Percentiles rank a stretch among this genome's conserved stretches.
These are phyloP conservation scores for Podosphaera fusca DNA, from an alignment of 2,329 filamentous ascomycete species.

Conservation along the genomic window DNA sequence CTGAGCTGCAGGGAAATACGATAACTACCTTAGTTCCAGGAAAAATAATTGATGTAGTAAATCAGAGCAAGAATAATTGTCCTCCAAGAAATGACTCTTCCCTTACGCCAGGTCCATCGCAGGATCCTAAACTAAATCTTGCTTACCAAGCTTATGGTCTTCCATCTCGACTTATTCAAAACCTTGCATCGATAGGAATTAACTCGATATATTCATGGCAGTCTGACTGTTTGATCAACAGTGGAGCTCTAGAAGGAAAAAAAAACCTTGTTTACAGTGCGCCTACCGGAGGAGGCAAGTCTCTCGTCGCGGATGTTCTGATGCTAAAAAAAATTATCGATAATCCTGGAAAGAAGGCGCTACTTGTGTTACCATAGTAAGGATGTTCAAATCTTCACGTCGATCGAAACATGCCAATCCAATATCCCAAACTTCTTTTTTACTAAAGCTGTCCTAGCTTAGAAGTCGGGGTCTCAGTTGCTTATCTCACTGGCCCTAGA, in stretches of 20 bases:
- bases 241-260: constrained; percentile 38
- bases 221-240: constrained; percentile 45
- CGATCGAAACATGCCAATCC: not conserved
- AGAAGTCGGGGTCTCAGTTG: not conserved
- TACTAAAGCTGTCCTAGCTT: not conserved
- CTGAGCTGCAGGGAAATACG: constrained; percentile 2
- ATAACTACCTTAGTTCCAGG: constrained; percentile 19
- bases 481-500: not conserved
- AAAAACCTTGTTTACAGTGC: constrained; percentile 60
- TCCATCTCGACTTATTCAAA: constrained; percentile 33
- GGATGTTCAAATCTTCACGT: not conserved
- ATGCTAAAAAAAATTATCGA: constrained; percentile 51
- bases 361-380: constrained; percentile 46
- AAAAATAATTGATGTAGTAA: constrained; percentile 20
- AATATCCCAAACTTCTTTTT: not conserved
- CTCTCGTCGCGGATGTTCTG: constrained; percentile 46
- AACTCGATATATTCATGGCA: constrained; percentile 60
- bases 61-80: constrained; percentile 23
- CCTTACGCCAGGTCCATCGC: constrained; percentile 28
- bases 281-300: constrained; percentile 58
- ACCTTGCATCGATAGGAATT: constrained; percentile 44
- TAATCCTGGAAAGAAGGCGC: constrained; percentile 38
- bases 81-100: constrained; percentile 29
- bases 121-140: constrained; percentile 34
- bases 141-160: constrained; percentile 40